These are phyloP conservation scores for Dicorynia guianensis DNA, from an alignment of 306 rosid genomes.

Conservation along the genomic window DNA sequence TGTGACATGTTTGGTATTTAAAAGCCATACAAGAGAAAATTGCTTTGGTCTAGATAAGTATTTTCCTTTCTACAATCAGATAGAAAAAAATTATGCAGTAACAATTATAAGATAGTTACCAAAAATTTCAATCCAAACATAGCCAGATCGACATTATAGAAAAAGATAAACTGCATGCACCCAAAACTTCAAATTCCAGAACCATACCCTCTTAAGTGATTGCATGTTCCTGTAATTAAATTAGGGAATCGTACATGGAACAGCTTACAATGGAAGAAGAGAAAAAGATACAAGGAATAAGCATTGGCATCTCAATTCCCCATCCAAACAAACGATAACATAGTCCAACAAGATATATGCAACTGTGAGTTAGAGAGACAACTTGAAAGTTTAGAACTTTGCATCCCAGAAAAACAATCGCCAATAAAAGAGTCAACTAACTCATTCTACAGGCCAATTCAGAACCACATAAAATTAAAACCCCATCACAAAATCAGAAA, in stretches of 20 bases:
- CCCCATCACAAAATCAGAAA: not conserved
- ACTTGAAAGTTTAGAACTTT: not conserved
- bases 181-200: slow-evolving; percentile 22
- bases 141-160: not conserved
- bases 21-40: not conserved
- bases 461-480: slow-evolving; percentile 19
- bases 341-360: not conserved
- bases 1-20: not conserved
- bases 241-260: not conserved
- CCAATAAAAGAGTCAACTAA: slow-evolving; percentile 10
- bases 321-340: slow-evolving; percentile 5
- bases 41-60: not conserved
- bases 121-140: not conserved
- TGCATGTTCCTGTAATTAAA: slow-evolving; percentile 11
- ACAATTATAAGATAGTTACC: not conserved
- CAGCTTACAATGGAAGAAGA: slow-evolving; percentile 27
- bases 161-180: not conserved
- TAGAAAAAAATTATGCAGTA: not conserved
- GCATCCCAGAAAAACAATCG: not conserved
- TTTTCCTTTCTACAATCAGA: not conserved
- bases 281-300: not conserved
- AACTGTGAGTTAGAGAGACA: not conserved
- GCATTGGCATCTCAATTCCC: slow-evolving; percentile 15
- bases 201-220: slow-evolving; percentile 18
- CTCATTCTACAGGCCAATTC: not conserved